phyloP scores from a whole-genome alignment of 2,329 filamentous ascomycete genomes.

The Xylaria arbuscula region DNA sequence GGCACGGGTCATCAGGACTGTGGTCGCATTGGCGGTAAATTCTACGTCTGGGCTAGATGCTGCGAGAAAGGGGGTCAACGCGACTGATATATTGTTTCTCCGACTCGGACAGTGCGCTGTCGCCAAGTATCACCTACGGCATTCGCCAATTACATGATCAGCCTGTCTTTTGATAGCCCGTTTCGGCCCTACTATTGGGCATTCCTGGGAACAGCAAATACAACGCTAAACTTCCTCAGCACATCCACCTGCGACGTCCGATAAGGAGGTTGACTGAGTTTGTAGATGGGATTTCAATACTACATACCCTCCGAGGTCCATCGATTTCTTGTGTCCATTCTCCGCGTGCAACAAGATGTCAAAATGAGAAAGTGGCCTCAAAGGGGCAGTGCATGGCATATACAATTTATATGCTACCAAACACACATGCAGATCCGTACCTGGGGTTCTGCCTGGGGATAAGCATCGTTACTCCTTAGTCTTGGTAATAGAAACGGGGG shows the following conservation, averaged over 20 bases:
- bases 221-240: constrained; percentile 31
- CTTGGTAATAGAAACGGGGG: not conserved
- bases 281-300: not conserved
- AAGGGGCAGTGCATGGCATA: not conserved
- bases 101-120: constrained; percentile 18
- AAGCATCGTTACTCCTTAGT: not conserved
- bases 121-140: constrained; percentile 14
- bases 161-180: constrained; percentile 13
- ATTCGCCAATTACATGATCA: constrained; percentile 27
- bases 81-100: constrained; percentile 21
- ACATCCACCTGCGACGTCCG: constrained; percentile 17
- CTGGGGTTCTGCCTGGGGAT: not conserved
- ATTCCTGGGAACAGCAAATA: constrained; percentile 24
- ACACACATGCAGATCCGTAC: not conserved
- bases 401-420: not conserved
- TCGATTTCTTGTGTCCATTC: not conserved
- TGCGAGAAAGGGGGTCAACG: constrained; percentile 12
- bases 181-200: constrained; percentile 36
- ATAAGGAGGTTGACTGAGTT: constrained; percentile 16
- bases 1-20: constrained; percentile 12
- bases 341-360: not conserved
- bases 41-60: constrained; percentile 11
- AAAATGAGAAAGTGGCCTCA: not conserved
- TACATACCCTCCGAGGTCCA: not conserved
- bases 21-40: constrained; percentile 29